These are phyloP conservation scores for Turnera subulata DNA, from an alignment of 345 rosid genomes.

Conservation along the genomic window DNA sequence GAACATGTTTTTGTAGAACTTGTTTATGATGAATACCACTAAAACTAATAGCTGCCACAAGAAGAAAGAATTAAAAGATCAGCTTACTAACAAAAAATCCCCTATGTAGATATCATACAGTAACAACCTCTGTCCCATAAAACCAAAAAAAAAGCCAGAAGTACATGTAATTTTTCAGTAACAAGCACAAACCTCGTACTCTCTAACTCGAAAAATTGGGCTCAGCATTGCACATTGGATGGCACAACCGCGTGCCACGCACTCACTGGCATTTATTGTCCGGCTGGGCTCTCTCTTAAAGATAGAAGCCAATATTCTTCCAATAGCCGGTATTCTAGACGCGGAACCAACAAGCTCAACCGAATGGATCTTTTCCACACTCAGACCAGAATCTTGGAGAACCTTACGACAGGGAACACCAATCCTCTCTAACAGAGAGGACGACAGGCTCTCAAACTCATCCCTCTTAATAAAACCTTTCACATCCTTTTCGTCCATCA, in stretches of 20 bases:
- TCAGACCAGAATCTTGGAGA: slow-evolving; percentile 49
- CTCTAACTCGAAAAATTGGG: slow-evolving; percentile 83
- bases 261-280: slow-evolving; percentile 64
- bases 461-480: slow-evolving; percentile 60
- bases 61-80: no score
- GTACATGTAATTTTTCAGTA: no score
- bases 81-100: no score
- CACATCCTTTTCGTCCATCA: slow-evolving; percentile 73
- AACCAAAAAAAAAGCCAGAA: no score
- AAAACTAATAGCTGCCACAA: no score
- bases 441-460: slow-evolving; percentile 52
- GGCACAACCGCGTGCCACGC: slow-evolving; percentile 69
- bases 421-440: slow-evolving; percentile 18
- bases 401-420: slow-evolving; percentile 42
- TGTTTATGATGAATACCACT: no score
- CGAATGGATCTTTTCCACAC: slow-evolving; percentile 42
- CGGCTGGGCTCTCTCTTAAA: slow-evolving; percentile 59
- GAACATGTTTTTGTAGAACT: no score
- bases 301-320: slow-evolving; percentile 37
- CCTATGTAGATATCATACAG: no score
- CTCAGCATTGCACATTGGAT: slow-evolving; percentile 76
- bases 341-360: slow-evolving; percentile 79
- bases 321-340: slow-evolving; percentile 58
- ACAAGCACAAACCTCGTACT: slow-evolving; percentile 57
- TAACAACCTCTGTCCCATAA: no score